phyloP scores from a whole-genome alignment of 2,329 filamentous ascomycete genomes.

The Penicillium sp. region DNA sequence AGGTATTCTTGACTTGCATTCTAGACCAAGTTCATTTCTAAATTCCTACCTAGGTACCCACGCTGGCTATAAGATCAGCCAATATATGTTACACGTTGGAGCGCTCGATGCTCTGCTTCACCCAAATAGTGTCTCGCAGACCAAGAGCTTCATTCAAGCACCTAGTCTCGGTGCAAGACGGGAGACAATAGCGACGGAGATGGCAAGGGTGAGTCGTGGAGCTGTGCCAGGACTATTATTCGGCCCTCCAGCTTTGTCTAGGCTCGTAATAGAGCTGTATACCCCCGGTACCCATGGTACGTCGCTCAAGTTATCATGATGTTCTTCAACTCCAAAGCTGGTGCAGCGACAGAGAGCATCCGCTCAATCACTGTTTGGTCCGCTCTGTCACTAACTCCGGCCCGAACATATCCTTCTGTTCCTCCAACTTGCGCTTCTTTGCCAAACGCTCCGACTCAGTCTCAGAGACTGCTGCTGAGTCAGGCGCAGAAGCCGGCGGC shows the following conservation, averaged over 20 bases:
- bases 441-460: constrained; percentile 35
- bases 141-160: not conserved
- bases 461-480: constrained; percentile 20
- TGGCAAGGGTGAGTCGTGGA: not conserved
- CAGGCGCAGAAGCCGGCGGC: constrained; percentile 18
- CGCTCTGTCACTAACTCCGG: constrained; percentile 34
- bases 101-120: not conserved
- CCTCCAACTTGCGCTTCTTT: constrained; percentile 40
- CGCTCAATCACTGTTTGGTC: constrained; percentile 22
- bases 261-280: not conserved
- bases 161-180: not conserved
- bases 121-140: not conserved
- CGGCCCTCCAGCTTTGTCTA: not conserved
- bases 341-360: not conserved
- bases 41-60: not conserved
- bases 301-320: not conserved
- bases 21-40: not conserved
- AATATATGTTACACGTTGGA: not conserved
- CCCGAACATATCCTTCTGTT: constrained; percentile 34
- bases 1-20: not conserved
- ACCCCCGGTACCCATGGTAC: not conserved
- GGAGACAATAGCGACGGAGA: not conserved
- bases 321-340: too few species aligned
- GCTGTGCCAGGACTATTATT: too few species aligned
- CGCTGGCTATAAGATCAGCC: not conserved